These are phyloP conservation scores for Flaveria bidentis DNA, from an alignment of 129 eudicot species.

Conservation along the genomic window DNA sequence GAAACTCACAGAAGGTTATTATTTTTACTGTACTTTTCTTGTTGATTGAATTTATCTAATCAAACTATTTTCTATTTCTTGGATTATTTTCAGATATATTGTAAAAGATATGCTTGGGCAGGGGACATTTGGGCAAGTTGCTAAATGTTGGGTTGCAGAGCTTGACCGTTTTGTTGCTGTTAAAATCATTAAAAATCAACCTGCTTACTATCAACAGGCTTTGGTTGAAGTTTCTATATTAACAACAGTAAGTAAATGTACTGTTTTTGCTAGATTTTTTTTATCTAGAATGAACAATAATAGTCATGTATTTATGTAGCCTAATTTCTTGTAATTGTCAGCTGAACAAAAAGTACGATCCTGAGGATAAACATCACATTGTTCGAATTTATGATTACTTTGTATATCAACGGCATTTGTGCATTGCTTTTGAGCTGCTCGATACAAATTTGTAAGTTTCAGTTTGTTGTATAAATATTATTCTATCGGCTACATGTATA, in stretches of 20 bases:
- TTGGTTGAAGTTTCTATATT: constrained; percentile 93
- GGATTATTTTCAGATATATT: constrained; percentile 58
- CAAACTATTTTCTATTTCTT: neutral
- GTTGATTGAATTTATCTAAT: neutral
- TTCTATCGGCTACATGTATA: neutral
- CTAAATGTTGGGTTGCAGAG: constrained; percentile 95
- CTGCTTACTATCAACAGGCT: constrained; percentile 95
- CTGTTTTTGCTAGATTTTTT: constrained; percentile 24
- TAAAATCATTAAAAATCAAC: constrained; percentile 86
- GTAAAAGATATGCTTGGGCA: constrained; percentile 98
- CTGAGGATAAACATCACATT: constrained; percentile 94
- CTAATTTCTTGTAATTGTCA: constrained; percentile 35
- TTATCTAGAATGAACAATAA: neutral
- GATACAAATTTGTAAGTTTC: constrained; percentile 85
- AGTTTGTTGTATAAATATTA: constrained; percentile 1
- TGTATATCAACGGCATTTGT: constrained; percentile 83
- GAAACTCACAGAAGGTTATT: constrained; percentile 65
- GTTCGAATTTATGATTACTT: constrained; percentile 96
- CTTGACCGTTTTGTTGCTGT: constrained; percentile 87
- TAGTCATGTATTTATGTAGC: constrained; percentile 5
- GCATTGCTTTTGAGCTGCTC: constrained; percentile 92
- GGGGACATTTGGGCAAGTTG: constrained; percentile 99
- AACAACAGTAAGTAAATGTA: constrained; percentile 51
- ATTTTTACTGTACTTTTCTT: neutral
- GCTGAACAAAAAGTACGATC: constrained; percentile 96